Evolutionary conservation across 108 stramenopile species (phyloP), one percentile per base, ranked within the genome.

Genomic region (Fistulifera pelliculosa): DNA sequence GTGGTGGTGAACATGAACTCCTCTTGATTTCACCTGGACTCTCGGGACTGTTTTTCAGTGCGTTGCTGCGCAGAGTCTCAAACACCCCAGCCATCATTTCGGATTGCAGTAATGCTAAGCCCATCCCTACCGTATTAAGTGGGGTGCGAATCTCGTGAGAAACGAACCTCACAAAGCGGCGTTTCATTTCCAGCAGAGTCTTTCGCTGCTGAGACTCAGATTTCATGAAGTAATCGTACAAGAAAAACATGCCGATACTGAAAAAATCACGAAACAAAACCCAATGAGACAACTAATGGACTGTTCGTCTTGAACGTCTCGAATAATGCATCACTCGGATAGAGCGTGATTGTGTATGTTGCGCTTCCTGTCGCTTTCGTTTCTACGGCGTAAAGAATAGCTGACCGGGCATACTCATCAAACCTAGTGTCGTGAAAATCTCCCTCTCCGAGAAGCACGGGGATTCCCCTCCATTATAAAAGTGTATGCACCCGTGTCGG

Each of bases 111-210:
- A 78, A 56, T 14, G 50, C 50, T 1, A 74, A 41, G 10, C 76
- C 76, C 72, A 78, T 78, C 22, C 67, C 66, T 18, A 70, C 65
- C 8, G 76, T 47, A 52, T 78, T 78, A 15, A 78, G 56, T 0
- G 76, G 76, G 4, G 72, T 74, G 22, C 76, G 68, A 6, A 78
- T 72, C 41, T 70, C 69, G 44, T 76, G 75, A 11, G 76, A 78
- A 4, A 78, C 65, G 58, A 67, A 78, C 23, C 72, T 54, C 11
- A 78, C 59, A 40, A 74, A 78, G 23, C 50, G 50, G 12, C 76
- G 69, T 52, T 73, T 78, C 15, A 72, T 72, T 28, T 73, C 69
- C 12, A 78, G 53, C 1, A 78, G 47, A 27, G 60, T 18, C 11
- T 56, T 18, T 42, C 61, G 67, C 22, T 61, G 60, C 17, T 58